phyloP scores from a whole-genome alignment of 2,329 filamentous ascomycete genomes.

The Fusarium tjaetaba region DNA sequence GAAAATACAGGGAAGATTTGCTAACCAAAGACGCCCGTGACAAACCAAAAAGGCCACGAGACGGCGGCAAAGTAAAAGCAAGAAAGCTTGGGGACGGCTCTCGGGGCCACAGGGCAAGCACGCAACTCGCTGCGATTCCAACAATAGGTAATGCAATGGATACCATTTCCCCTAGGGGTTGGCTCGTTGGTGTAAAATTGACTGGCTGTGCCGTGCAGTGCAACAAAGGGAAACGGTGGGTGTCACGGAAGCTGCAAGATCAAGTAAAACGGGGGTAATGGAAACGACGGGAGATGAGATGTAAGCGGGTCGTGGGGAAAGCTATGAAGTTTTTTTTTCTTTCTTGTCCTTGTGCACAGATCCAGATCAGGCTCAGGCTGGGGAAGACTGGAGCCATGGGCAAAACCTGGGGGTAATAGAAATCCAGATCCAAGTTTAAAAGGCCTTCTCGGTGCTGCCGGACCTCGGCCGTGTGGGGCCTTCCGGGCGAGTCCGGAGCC shows the following conservation, averaged over 20 bases:
- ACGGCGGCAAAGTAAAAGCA: constrained; percentile 23
- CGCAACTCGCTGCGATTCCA: constrained; percentile 19
- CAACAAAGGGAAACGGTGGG: constrained; percentile 39
- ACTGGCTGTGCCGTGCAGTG: constrained; percentile 22
- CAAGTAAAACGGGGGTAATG: constrained; percentile 53
- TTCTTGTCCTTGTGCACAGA: constrained; percentile 16
- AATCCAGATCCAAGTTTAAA: constrained; percentile 39
- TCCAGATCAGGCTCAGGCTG: constrained; percentile 23
- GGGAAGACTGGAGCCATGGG: constrained; percentile 32
- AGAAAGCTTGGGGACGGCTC: constrained; percentile 20
- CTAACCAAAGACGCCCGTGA: constrained; percentile 41
- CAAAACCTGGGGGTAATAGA: constrained; percentile 52
- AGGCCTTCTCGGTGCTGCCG: constrained; percentile 36
- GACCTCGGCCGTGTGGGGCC: constrained; percentile 41
- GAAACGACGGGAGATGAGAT: constrained; percentile 28
- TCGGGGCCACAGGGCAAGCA: constrained; percentile 27
- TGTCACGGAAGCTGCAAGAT: constrained; percentile 47
- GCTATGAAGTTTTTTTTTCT: constrained; percentile 20
- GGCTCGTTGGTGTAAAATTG: constrained; percentile 22
- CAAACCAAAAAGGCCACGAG: constrained; percentile 43
- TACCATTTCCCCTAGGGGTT: constrained; percentile 34
- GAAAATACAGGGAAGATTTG: constrained; percentile 36
- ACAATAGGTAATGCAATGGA: constrained; percentile 21
- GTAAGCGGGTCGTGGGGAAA: constrained; percentile 34
- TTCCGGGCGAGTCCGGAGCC: constrained; percentile 38